Evolutionary conservation across 140 eudicot species (phyloP).

Genomic region (Artemisia princeps): DNA sequence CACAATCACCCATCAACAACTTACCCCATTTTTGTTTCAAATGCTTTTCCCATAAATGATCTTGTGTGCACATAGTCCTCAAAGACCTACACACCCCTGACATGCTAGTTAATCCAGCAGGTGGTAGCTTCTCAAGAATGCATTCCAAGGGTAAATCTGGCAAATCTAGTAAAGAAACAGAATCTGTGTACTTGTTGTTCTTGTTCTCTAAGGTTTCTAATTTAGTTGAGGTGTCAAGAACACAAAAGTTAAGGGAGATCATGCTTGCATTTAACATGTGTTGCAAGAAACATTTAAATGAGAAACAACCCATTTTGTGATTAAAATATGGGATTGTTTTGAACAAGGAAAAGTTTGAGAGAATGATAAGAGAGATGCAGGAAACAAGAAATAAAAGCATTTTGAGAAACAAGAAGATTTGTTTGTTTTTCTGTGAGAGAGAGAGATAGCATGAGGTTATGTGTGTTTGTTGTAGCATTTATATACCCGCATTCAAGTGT

Average conservation of each 20-base stretch:
- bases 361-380: slow-evolving; percentile 49
- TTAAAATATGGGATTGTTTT: slow-evolving; percentile 32
- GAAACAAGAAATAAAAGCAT: slow-evolving; percentile 64
- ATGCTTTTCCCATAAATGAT: slow-evolving; percentile 71
- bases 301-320: slow-evolving; percentile 21
- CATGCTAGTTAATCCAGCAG: slow-evolving; percentile 46
- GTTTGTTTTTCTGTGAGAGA: background rate
- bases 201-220: slow-evolving; percentile 19
- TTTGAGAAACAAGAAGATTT: slow-evolving; percentile 11
- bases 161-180: slow-evolving; percentile 50
- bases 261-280: slow-evolving; percentile 16
- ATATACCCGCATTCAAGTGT: slow-evolving; percentile 18
- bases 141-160: slow-evolving; percentile 85
- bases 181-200: slow-evolving; percentile 19
- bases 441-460: background rate
- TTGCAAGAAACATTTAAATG: slow-evolving; percentile 27
- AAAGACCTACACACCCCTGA: slow-evolving; percentile 57
- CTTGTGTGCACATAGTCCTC: slow-evolving; percentile 60
- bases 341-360: slow-evolving; percentile 37
- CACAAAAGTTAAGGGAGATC: background rate
- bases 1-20: slow-evolving; percentile 52
- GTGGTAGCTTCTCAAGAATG: slow-evolving; percentile 74
- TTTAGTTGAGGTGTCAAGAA: slow-evolving; percentile 8
- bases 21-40: slow-evolving; percentile 69
- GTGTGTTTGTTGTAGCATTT: slow-evolving; percentile 20